Evolutionary conservation across 805 yeast species (phyloP).

Genomic region (Hanseniaspora taiwanica): DNA sequence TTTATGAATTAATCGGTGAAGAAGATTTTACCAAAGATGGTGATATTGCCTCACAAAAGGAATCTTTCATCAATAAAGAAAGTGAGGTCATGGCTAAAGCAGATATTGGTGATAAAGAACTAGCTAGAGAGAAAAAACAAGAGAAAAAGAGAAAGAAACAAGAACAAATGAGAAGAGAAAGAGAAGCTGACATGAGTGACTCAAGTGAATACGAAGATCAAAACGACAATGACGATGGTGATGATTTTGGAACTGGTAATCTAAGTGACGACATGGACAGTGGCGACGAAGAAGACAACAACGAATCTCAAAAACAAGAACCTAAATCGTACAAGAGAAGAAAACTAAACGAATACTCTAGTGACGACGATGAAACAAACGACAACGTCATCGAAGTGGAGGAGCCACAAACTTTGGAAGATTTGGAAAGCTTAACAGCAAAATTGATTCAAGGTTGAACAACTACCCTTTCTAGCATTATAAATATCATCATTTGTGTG

Average conservation of each 20-base stretch:
- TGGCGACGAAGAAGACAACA: slow-evolving; percentile 19
- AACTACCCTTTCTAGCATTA: background rate
- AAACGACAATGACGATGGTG: slow-evolving; percentile 15
- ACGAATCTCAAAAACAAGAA: too few species aligned
- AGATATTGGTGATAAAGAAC: slow-evolving; percentile 65
- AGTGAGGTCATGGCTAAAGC: slow-evolving; percentile 51
- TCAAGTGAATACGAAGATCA: slow-evolving; percentile 16
- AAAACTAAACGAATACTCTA: slow-evolving; percentile 24
- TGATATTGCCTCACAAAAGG: slow-evolving; percentile 55
- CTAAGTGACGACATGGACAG: slow-evolving; percentile 23
- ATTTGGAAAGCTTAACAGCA: slow-evolving; percentile 76
- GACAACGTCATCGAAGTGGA: slow-evolving; percentile 53
- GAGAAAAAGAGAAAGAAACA: slow-evolving; percentile 85
- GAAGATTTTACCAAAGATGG: slow-evolving; percentile 67
- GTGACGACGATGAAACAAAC: slow-evolving; percentile 18
- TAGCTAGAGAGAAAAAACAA: slow-evolving; percentile 62
- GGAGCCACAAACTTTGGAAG: slow-evolving; percentile 84
- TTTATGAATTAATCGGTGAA: slow-evolving; percentile 84
- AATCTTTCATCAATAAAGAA: slow-evolving; percentile 54
- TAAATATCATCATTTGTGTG: background rate
- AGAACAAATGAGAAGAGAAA: slow-evolving; percentile 52
- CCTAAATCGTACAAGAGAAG: slow-evolving; percentile 23
- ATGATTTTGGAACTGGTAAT: slow-evolving; percentile 22
- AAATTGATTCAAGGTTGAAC: slow-evolving; percentile 22
- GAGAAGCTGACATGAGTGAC: slow-evolving; percentile 24